Base-by-base conservation (phyloP, 805 yeast species). In the Suhomyces xylopsoci region DNA sequence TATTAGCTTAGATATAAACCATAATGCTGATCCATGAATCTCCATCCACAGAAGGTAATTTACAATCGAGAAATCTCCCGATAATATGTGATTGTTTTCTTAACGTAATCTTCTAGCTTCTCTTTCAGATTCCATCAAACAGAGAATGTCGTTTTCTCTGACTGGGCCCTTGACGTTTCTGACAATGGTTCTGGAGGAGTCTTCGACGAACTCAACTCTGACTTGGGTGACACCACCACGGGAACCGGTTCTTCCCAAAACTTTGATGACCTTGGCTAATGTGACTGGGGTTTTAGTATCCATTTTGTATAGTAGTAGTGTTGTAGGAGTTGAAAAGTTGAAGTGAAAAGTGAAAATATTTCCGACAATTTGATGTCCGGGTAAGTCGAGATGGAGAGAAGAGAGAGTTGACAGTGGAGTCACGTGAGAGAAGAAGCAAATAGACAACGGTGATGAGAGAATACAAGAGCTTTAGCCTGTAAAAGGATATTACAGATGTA, bases 201-300 rank as follows among this genome's bases (percentile, higher is more conserved):
- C 97, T 74, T 90, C 97, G 77, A 90, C 82, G 87, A 90, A 90
- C 81, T 90, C 96, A 74, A 90, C 97, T 81, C 97, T 90, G 81
- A 90, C 97, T 81, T 90, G 97, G 81, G 96, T 90, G 80, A 90
- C 97, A 85, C 97, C 97, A 88, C 98, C 98, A 84, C 98, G 93
- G 79, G 99, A 93, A 79, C 99, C 99, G 87, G 99, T 93, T 83
- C 99, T 93, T 80, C 98, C 98, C 81, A 93, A 86, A 79, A 93
- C 98, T 85, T 93, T 94, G 82, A 90, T 90, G 77, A 93, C 99
- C 86, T 93, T 93, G 78, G 98, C 99, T 81, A 93, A 90, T 84
- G 97, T 94, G 74, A 93, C 97, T 77, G 97, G 97, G 80, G 90
- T 85, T 81, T 85, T 82, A 63, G 82, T 74, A 70, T 80, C 84